A percentile compares a stretch with the other conserved stretches of the same genome.
Evolutionary conservation across 768 basidiomycete species (phyloP).

Genomic region (Leccinellum luteum): DNA sequence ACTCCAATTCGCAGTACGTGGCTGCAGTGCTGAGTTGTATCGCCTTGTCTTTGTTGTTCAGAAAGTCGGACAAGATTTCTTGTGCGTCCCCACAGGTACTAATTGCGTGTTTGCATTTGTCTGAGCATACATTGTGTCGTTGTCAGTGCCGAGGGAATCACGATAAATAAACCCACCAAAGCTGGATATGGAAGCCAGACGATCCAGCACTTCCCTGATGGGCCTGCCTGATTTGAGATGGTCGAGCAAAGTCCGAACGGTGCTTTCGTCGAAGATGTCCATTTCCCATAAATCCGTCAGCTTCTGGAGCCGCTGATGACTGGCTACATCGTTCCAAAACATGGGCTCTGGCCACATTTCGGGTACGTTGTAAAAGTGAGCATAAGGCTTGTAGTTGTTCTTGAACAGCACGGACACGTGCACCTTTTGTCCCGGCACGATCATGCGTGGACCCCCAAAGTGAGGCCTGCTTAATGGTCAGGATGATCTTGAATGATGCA

Average conservation of each 20-base stretch:
- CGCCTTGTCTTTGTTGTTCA: slow-evolving; percentile 12
- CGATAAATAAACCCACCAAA: slow-evolving; percentile 18
- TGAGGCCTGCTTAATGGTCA: slow-evolving; percentile 26
- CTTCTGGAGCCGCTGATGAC: slow-evolving; percentile 17
- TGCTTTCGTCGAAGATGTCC: slow-evolving; percentile 27
- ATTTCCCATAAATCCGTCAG: slow-evolving; percentile 27
- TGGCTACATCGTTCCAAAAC: slow-evolving; percentile 29
- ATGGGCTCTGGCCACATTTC: slow-evolving; percentile 28
- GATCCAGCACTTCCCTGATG: slow-evolving; percentile 24
- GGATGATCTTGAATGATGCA: not conserved
- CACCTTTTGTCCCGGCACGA: slow-evolving; percentile 29
- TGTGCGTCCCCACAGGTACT: not conserved
- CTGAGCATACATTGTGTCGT: slow-evolving; percentile 7
- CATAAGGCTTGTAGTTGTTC: slow-evolving; percentile 27
- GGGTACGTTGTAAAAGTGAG: slow-evolving; percentile 20
- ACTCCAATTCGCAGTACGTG: slow-evolving; percentile 25
- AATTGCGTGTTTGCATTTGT: slow-evolving; percentile 13
- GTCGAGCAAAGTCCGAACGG: slow-evolving; percentile 16
- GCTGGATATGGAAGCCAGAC: slow-evolving; percentile 28
- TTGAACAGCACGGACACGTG: slow-evolving; percentile 32
- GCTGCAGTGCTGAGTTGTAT: slow-evolving; percentile 26
- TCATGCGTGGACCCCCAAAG: slow-evolving; percentile 22
- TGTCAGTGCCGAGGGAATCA: not conserved
- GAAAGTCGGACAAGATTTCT: slow-evolving; percentile 10
- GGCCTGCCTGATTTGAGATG: slow-evolving; percentile 16